phyloP scores from a whole-genome alignment of 2,329 filamentous ascomycete species.

The Dryadomyces sulphureus region DNA sequence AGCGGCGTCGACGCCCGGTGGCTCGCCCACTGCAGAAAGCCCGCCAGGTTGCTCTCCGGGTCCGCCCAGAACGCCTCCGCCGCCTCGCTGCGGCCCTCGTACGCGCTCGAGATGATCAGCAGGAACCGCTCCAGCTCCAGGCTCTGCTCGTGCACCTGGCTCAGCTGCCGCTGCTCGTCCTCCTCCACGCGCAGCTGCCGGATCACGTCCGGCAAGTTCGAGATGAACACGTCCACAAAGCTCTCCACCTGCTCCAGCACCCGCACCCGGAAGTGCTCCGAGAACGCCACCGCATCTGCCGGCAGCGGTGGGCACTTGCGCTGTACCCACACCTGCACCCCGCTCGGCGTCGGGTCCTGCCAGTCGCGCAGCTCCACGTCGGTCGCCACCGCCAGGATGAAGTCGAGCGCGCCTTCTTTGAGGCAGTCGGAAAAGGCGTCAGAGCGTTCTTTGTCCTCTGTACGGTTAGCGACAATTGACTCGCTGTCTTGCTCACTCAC shows the following conservation, averaged over 20 bases:
- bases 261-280: slow-evolving; percentile 54
- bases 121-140: slow-evolving; percentile 79
- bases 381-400: slow-evolving; percentile 70
- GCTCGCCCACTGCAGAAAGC: slow-evolving; percentile 95
- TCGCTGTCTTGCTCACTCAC: slow-evolving; percentile 16
- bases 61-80: slow-evolving; percentile 86
- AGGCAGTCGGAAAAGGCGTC: slow-evolving; percentile 62
- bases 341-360: slow-evolving; percentile 74
- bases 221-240: slow-evolving; percentile 85
- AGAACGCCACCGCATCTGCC: slow-evolving; percentile 53
- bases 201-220: slow-evolving; percentile 86
- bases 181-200: slow-evolving; percentile 76
- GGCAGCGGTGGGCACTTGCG: slow-evolving; percentile 60
- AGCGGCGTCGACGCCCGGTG: slow-evolving; percentile 89
- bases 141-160: slow-evolving; percentile 49
- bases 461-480: background rate
- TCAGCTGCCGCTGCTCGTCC: slow-evolving; percentile 66
- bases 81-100: slow-evolving; percentile 70
- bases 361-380: slow-evolving; percentile 70
- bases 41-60: slow-evolving; percentile 80
- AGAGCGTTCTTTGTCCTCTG: slow-evolving; percentile 55
- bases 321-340: slow-evolving; percentile 69
- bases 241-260: slow-evolving; percentile 71
- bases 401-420: slow-evolving; percentile 84
- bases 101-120: slow-evolving; percentile 81